Percentiles rank a stretch among this genome's conserved stretches.
Evolutionary conservation across 1,284 basidiomycete species (phyloP).

Genomic region (Tilletiaria anomala): DNA sequence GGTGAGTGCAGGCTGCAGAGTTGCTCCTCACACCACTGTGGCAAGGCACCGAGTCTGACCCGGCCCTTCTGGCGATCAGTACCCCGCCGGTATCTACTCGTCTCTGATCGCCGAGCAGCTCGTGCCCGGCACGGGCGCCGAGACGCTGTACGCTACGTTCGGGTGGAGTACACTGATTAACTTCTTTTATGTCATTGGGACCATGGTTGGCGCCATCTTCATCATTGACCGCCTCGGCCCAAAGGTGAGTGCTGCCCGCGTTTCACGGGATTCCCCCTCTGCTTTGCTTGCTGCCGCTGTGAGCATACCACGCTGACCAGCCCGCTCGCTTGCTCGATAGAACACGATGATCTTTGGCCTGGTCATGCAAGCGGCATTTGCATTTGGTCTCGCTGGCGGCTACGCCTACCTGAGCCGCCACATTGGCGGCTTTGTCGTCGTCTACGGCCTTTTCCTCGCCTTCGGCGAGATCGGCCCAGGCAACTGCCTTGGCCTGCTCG

Average conservation of each 20-base stretch:
- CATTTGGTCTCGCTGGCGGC: constrained; percentile 45
- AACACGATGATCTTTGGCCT: constrained; percentile 28
- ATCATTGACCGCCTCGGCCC: constrained; percentile 45
- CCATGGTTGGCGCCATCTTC: constrained; percentile 58
- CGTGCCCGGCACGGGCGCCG: constrained; percentile 35
- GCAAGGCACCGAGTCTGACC: background rate
- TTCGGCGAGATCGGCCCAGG: constrained; percentile 59
- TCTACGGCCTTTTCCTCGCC: constrained; percentile 79
- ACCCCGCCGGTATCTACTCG: constrained; percentile 54
- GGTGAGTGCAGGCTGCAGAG: background rate
- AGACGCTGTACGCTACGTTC: constrained; percentile 9
- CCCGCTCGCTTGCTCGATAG: background rate
- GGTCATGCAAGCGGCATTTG: constrained; percentile 40
- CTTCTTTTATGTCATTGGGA: constrained; percentile 49
- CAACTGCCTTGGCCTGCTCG: constrained; percentile 30
- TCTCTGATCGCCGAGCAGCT: constrained; percentile 60
- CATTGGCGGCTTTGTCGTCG: constrained; percentile 47
- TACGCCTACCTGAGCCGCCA: constrained; percentile 16
- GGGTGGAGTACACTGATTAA: constrained; percentile 42
- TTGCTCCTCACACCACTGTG: background rate
- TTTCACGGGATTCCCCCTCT: constrained; percentile 54
- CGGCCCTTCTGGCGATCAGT: constrained; percentile 1
- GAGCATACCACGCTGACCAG: background rate
- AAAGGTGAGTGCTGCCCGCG: constrained; percentile 41
- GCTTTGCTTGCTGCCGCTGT: constrained; percentile 54